Evolutionary conservation across 148 eudicot genomes (phyloP).

Genomic region (Rhododendron simsii): DNA sequence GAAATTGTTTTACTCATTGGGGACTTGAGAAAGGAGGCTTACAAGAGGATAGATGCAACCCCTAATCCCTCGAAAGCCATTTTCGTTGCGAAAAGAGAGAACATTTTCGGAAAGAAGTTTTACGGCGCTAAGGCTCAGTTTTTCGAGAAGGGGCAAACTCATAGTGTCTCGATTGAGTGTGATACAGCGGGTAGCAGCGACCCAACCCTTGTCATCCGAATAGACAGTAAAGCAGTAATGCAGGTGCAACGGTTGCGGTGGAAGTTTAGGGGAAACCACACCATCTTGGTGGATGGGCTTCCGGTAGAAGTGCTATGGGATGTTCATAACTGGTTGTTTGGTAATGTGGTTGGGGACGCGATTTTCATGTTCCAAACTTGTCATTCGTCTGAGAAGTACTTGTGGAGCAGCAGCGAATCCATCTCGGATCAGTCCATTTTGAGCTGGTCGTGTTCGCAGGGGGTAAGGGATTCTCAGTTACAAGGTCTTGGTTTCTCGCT

Average conservation of each 20-base stretch:
- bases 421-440: constrained; percentile 7
- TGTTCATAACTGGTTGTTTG: constrained; percentile 48
- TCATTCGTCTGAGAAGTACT: constrained; percentile 37
- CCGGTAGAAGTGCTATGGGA: constrained; percentile 52
- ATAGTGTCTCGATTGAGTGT: constrained; percentile 37
- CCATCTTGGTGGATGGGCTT: constrained; percentile 40
- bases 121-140: constrained; percentile 35
- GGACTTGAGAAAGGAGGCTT: constrained; percentile 21
- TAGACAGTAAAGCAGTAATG: constrained; percentile 37
- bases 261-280: constrained; percentile 48
- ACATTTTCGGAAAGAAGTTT: constrained; percentile 29
- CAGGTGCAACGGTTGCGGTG: constrained; percentile 38
- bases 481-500: constrained; percentile 43
- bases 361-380: constrained; percentile 44
- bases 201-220: constrained; percentile 33
- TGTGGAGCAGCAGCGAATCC: constrained; percentile 22
- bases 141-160: constrained; percentile 32
- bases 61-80: constrained; percentile 2
- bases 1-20: constrained; percentile 27
- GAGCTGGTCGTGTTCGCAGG: constrained; percentile 20
- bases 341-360: constrained; percentile 25
- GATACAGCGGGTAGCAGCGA: constrained; percentile 22
- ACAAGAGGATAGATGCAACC: constrained; percentile 14
- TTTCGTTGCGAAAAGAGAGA: constrained; percentile 29
- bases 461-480: constrained; percentile 23